Base-by-base conservation (phyloP, 306 rosid species). In the Cyamopsis tetragonoloba region DNA sequence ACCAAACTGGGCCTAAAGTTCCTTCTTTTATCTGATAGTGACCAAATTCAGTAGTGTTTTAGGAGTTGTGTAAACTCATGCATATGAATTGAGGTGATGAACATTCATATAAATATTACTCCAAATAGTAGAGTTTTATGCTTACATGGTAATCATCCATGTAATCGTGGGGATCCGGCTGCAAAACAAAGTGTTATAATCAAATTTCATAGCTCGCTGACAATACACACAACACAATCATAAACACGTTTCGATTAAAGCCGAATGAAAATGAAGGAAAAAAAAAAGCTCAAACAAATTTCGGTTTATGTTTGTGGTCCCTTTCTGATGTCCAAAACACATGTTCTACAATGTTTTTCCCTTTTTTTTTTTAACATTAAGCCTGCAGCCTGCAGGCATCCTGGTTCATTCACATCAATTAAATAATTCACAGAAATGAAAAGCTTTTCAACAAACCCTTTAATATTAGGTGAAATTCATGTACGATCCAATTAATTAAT, bases 131-230 rank as follows among this genome's bases (percentile, higher is more conserved):
- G 72, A 65, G 34, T 37, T 28, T 70, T 17, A 14, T 66, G 50
- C 88, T 89, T 86, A 89, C 96, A 72, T 89, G 92, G 80, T 78
- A 89, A 82, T 88, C 91, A 43, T 79, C 87, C 81, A 78, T n/a
- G 79, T 87, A 76, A 32, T 84, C 85, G 4, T 49, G 92, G 27
- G 83, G 88, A 78, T 84, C 92, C 81, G 79, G 85, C 96, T 89
- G 92, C 96, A 82, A 77, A 69, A 41, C 70, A 59, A 69, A 63
- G 60, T 70, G 32, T 11, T 2, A 10, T 50, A 37, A 54, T 81
- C 64, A 81, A 66, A 66, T 37, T 42, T 24, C 11, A 20, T 42
- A 12, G 10, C 11, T 10, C 66, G n/a, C n/a, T n/a, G n/a, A n/a
- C n/a, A n/a, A 41, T 32, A 31, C 37, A 60, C 17, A 53, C 18